Percentiles rank a stretch among this genome's conserved stretches.
These are phyloP conservation scores for Obba rivulosa DNA, from an alignment of 768 basidiomycete species.

Conservation along the genomic window DNA sequence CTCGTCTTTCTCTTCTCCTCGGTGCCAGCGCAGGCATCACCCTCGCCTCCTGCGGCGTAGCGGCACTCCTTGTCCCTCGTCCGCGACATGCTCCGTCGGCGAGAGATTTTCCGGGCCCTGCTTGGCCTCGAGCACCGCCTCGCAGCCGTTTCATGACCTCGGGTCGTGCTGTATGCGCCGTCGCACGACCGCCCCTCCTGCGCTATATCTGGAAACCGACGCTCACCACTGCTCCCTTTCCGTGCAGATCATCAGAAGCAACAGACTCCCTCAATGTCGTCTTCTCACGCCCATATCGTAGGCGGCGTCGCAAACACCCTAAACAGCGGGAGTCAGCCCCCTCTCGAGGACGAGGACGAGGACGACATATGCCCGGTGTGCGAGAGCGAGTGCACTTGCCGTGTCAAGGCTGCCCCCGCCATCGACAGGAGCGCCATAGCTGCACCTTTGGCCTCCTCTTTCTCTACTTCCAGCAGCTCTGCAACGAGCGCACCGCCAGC, in stretches of 20 bases:
- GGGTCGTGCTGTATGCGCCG: neutral
- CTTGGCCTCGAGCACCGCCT: conserved; percentile 4
- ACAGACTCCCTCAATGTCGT: conserved; percentile 59
- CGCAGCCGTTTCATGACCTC: neutral
- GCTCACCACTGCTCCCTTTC: neutral
- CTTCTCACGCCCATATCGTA: conserved; percentile 66
- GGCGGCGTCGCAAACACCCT: conserved; percentile 30
- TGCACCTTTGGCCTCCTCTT: conserved; percentile 27
- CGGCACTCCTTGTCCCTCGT: too few relatives aligned
- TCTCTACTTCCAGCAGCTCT: conserved; percentile 32
- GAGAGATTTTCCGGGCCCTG: conserved; percentile 7
- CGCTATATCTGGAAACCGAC: neutral
- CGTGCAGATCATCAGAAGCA: conserved; percentile 37
- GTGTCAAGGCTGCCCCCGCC: conserved; percentile 36
- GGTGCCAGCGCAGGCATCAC: conserved; percentile 3
- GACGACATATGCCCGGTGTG: conserved; percentile 87
- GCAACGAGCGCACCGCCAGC: conserved; percentile 24
- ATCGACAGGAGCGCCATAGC: conserved; percentile 13
- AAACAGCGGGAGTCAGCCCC: conserved; percentile 1
- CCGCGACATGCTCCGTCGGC: neutral
- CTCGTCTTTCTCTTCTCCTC: conserved; percentile 2
- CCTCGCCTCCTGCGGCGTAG: neutral
- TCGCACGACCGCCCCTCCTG: neutral
- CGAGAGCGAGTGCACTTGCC: conserved; percentile 86
- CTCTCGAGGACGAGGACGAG: conserved; percentile 35